Conservation (phyloP, 1,284 basidiomycete species). For the Sanguinoderma infundibulare region DNA sequence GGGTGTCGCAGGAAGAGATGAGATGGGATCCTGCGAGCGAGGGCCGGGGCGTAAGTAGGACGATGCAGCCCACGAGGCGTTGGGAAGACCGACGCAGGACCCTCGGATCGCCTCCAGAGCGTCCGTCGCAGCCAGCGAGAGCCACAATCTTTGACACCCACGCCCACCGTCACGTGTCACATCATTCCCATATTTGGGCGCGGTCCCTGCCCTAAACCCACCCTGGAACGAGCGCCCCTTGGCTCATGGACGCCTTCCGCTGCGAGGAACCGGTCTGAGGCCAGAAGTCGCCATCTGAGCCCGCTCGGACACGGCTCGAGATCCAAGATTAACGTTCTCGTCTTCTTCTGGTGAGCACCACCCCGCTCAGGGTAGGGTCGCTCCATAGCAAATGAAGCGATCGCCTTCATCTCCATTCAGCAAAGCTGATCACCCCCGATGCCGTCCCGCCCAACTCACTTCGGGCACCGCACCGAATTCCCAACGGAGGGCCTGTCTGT, state of each 20-base stretch:
- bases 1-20: slow-evolving; percentile 33
- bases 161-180: slow-evolving; percentile 6
- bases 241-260: background rate
- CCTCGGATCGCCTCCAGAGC: too few relatives aligned
- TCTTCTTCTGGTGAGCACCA: background rate
- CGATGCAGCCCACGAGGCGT: slow-evolving; percentile 26
- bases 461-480: slow-evolving; percentile 9
- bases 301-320: background rate
- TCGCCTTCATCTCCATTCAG: background rate
- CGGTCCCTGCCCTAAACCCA: slow-evolving; percentile 15
- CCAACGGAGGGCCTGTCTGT: background rate
- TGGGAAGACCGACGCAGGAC: slow-evolving; percentile 11
- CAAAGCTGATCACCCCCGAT: slow-evolving; percentile 7
- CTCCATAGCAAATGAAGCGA: background rate
- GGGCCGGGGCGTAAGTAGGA: slow-evolving; percentile 15
- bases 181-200: background rate
- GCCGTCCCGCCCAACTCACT: background rate
- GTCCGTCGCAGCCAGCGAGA: background rate
- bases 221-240: too few relatives aligned
- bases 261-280: background rate
- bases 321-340: slow-evolving; percentile 15
- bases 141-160: background rate
- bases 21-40: slow-evolving; percentile 18
- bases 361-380: background rate
- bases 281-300: background rate